Percentiles rank a stretch among this genome's conserved stretches.
phyloP scores from a whole-genome alignment of 495 filamentous ascomycete species.

The Amorphotheca resinae region DNA sequence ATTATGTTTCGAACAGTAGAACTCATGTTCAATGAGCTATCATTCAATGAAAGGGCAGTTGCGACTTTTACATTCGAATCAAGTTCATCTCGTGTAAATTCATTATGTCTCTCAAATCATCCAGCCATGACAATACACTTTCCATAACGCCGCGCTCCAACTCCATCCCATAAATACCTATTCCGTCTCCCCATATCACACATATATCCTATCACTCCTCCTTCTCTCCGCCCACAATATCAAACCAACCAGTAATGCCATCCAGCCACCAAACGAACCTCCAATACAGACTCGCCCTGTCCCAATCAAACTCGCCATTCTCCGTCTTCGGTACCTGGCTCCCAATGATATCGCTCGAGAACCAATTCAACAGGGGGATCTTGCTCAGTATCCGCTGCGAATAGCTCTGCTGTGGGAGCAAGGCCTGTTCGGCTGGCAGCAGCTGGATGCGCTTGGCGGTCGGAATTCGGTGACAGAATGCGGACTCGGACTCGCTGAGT shows the following conservation, averaged over 20 bases:
- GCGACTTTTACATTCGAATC: too few relatives aligned
- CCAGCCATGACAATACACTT: too few relatives aligned
- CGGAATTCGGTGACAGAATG: conserved; percentile 30
- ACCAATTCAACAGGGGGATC: conserved; percentile 54
- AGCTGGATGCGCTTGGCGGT: conserved; percentile 36
- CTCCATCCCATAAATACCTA: not conserved
- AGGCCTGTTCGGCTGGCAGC: conserved; percentile 46
- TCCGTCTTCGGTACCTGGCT: conserved; percentile 63
- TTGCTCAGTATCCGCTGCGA: conserved; percentile 46
- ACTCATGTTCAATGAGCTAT: too few relatives aligned
- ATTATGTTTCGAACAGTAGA: too few relatives aligned
- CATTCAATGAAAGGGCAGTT: too few relatives aligned
- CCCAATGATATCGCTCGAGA: conserved; percentile 70
- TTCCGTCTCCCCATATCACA: not conserved
- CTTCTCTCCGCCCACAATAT: conserved; percentile 35
- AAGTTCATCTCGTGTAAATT: too few relatives aligned
- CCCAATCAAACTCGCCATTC: conserved; percentile 69
- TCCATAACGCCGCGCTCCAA: not conserved
- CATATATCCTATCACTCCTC: conserved; percentile 30
- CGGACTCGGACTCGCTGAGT: conserved; percentile 10
- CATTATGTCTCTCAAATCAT: too few relatives aligned
- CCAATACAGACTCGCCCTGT: conserved; percentile 69
- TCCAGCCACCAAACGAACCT: conserved; percentile 41
- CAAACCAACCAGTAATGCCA: conserved; percentile 33
- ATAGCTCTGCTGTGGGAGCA: conserved; percentile 49